Evolutionary conservation across 148 eudicot genomes (phyloP), one percentile per base, ranked within the genome.

Genomic region (Rheum nobile): DNA sequence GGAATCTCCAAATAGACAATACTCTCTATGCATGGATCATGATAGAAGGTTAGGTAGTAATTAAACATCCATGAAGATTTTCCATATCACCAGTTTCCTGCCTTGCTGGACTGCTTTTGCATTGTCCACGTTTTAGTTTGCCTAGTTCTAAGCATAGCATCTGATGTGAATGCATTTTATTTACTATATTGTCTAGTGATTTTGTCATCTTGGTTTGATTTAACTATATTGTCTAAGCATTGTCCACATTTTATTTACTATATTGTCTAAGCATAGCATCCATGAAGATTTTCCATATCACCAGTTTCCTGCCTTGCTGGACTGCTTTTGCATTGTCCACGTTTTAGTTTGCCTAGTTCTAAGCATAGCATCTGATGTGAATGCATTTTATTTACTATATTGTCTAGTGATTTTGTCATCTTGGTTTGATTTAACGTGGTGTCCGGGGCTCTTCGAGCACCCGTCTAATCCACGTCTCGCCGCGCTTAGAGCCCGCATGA

Each of bases 361-460:
- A 8, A 67, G 38, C 71, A n/a, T 31, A 31, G 29, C 24, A 7
- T 32, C 38, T 67, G n/a, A 31, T 37, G 6, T 67, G 71, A n/a
- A 19, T 32, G 19, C 9, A 3, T 19, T 13, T 17, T 14, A 35
- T 16, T 1, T 8, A 32, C 4, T 21, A 22, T 34, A 67, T 16
- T 21, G 43, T 17, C 34, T 68, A 39, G 72, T 68, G 72, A 17
- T 39, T 68, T 68, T 68, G 41, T 22, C 22, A 68, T 68, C n/a
- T n/a, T n/a, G n/a, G n/a, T n/a, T n/a, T n/a, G n/a, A n/a, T n/a
- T n/a, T n/a, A n/a, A n/a, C n/a, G n/a, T n/a, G n/a, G n/a, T n/a
- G n/a, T n/a, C n/a, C n/a, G n/a, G n/a, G n/a, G n/a, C n/a, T n/a
- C n/a, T n/a, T n/a, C n/a, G n/a, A n/a, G n/a, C n/a, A n/a, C n/a